Evolutionary conservation across 352 stramenopile species (phyloP), one percentile per base, ranked within the genome.

Genomic region (Labyrinthula sp.): DNA sequence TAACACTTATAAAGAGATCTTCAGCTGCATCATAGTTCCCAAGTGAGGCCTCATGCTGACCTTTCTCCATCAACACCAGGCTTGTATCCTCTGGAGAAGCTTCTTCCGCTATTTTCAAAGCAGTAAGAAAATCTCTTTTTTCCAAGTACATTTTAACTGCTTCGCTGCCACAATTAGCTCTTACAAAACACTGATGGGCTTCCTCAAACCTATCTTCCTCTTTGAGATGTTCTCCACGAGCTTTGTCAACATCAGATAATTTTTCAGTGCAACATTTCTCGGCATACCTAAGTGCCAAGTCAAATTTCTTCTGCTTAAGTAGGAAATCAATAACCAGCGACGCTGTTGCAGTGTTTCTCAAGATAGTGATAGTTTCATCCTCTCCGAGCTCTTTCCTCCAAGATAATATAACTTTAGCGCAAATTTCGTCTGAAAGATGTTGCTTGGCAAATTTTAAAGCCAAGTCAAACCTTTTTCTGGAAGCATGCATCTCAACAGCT

Each of bases 91-190:
- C 64, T 0, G 79, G 79, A 40, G 92, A 77, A 36, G 81, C 75
- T 20, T 67, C 75, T 38, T 89, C 78, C 1, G 82, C 79, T 4
- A 93, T 75, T 12, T 79, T 69, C 65, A 89, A 76, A 6, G 80
- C 79, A 38, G 82, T 77, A 33, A 67, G 60, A 77, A 77, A 93
- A 31, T 85, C 72, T 43, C 92, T 74, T 41, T 92, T 76, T 54
- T 93, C 79, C 15, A 90, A 67, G 47, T 90, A 92, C 82, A 93
- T 93, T 30, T 93, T 81, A 38, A 93, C 74, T 6, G 82, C 82
- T 61, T 93, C 81, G 17, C 77, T 68, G 0, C 78, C 79, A 45
- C 91, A 92, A 0, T 69, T 67, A 9, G 79, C 79, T 40, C 83
- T 78, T 45, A 90, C 81, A 47, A 89, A 90, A 40, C 87, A 77